phyloP scores from a whole-genome alignment of 148 eudicot genomes.

The Rhododendron mucronatum region DNA sequence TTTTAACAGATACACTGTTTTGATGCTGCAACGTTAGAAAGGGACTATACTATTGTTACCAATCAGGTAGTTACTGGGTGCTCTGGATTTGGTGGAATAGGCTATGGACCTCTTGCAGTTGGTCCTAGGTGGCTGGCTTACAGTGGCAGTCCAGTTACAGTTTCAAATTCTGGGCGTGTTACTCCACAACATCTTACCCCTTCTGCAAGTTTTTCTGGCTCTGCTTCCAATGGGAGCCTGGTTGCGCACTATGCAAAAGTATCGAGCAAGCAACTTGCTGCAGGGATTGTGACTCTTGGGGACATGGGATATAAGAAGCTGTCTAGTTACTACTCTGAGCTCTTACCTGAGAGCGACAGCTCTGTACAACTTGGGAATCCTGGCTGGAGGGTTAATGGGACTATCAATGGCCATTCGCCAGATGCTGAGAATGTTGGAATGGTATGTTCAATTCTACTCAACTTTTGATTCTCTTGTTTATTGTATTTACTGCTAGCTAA shows the following conservation, averaged over 20 bases:
- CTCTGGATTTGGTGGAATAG: constrained; percentile 51
- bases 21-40: constrained; percentile 75
- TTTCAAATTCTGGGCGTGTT: constrained; percentile 46
- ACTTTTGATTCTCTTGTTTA: not conserved
- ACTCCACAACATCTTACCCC: constrained; percentile 59
- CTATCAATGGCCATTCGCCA: constrained; percentile 35
- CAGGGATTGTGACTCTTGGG: constrained; percentile 75
- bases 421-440: constrained; percentile 65
- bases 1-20: constrained; percentile 78
- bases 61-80: constrained; percentile 54
- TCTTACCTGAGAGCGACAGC: constrained; percentile 51
- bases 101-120: constrained; percentile 82
- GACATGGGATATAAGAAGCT: constrained; percentile 74
- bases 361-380: constrained; percentile 29
- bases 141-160: constrained; percentile 55
- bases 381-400: constrained; percentile 48
- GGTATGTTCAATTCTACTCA: constrained; percentile 35
- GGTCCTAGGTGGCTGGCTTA: constrained; percentile 96
- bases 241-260: constrained; percentile 82
- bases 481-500: not conserved
- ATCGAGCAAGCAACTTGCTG: constrained; percentile 87
- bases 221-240: constrained; percentile 56
- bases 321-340: constrained; percentile 71
- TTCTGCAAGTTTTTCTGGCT: constrained; percentile 35
- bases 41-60: constrained; percentile 62